These are phyloP conservation scores for Sporobolomyces phaffii DNA, from an alignment of 768 basidiomycete genomes.

Conservation along the genomic window DNA sequence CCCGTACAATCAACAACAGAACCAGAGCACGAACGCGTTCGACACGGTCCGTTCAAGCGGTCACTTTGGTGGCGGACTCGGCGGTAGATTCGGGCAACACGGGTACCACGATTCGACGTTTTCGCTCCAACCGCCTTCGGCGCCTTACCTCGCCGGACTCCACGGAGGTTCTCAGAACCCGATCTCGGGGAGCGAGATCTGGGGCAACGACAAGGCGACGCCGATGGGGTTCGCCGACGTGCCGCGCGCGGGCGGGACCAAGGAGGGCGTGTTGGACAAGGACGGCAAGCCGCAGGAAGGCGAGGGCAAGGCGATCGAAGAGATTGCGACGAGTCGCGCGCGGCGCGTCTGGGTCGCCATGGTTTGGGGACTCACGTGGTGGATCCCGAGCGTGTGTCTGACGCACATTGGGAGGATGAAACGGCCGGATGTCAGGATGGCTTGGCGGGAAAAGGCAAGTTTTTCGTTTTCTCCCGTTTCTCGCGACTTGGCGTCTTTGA, in stretches of 20 bases:
- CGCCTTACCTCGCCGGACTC: slow-evolving; percentile 29
- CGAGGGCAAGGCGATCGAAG: slow-evolving; percentile 34
- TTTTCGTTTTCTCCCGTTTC: slow-evolving; percentile 45
- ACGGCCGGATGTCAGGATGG: slow-evolving; percentile 83
- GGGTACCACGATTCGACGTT: slow-evolving; percentile 10
- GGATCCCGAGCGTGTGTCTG: slow-evolving; percentile 73
- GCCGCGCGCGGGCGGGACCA: slow-evolving; percentile 9
- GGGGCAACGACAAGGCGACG: slow-evolving; percentile 27
- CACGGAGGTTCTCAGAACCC: slow-evolving; percentile 20
- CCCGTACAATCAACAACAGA: slow-evolving; percentile 6
- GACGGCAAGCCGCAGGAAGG: slow-evolving; percentile 34
- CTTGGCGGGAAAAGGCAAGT: slow-evolving; percentile 94
- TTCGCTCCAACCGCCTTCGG: slow-evolving; percentile 17
- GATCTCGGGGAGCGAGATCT: slow-evolving; percentile 25
- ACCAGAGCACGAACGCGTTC: slow-evolving; percentile 19
- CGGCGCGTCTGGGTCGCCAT: slow-evolving; percentile 64
- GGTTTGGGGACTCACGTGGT: slow-evolving; percentile 84
- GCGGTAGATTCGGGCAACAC: slow-evolving; percentile 9
- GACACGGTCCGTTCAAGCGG: slow-evolving; percentile 22
- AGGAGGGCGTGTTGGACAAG: slow-evolving; percentile 36
- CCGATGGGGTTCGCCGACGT: slow-evolving; percentile 12
- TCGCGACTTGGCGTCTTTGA: no score
- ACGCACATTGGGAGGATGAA: slow-evolving; percentile 81
- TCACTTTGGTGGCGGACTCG: slow-evolving; percentile 2
- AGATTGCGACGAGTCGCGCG: slow-evolving; percentile 23